phyloP scores from a whole-genome alignment of 345 rosid genomes.

The Heritiera littoralis region DNA sequence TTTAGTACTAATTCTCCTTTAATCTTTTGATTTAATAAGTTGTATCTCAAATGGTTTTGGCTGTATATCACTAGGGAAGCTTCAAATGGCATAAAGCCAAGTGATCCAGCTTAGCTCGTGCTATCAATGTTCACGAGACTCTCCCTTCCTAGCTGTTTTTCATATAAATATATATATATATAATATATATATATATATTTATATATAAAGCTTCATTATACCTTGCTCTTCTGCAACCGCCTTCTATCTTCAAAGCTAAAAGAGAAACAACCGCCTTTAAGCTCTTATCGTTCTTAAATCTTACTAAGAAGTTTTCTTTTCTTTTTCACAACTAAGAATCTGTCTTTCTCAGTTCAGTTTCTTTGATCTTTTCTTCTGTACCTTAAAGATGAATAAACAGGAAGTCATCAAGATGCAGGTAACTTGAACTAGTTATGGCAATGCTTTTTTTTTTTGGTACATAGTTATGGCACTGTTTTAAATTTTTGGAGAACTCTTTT shows the following conservation, averaged over 20 bases:
- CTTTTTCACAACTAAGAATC: slow-evolving; percentile 28
- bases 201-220: slow-evolving; percentile 4
- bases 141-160: neutral
- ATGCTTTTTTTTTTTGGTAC: too few species aligned
- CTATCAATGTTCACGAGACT: neutral
- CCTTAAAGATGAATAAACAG: slow-evolving; percentile 60
- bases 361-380: neutral
- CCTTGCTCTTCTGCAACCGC: slow-evolving; percentile 37
- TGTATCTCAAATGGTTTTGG: neutral
- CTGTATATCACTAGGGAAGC: slow-evolving; percentile 17
- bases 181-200: too few species aligned
- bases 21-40: neutral
- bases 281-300: slow-evolving; percentile 1
- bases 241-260: slow-evolving; percentile 36
- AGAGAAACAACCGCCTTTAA: slow-evolving; percentile 43
- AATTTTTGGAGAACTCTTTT: neutral
- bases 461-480: neutral
- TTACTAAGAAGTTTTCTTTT: slow-evolving; percentile 15
- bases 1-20: neutral
- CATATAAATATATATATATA: neutral
- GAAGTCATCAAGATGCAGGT: slow-evolving; percentile 86
- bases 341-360: slow-evolving; percentile 19
- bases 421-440: neutral
- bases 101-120: slow-evolving; percentile 1
- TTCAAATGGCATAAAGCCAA: slow-evolving; percentile 5